Evolutionary conservation across 73 alveolate genomes (phyloP), one percentile per base, ranked within the genome.

Genomic region (Paramecium tetraurelia): DNA sequence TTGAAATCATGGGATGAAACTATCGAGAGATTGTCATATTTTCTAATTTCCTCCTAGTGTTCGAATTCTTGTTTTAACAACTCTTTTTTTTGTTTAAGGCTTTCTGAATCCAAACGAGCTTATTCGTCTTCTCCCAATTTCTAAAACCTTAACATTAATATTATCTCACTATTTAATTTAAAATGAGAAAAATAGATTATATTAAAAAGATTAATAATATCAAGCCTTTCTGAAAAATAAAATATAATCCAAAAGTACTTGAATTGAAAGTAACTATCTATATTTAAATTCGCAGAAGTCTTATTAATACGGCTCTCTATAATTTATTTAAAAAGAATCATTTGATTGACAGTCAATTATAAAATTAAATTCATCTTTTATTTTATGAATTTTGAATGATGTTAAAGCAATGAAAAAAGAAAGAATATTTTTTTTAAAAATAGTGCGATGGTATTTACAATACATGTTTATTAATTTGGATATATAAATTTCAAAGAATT

Each of bases 31-130:
- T 41, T 44, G 57, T 80, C 90, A 24, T 80, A 80, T 46, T 80
- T 80, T 80, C 57, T 80, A 10, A 80, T 80, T 35, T 80, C 90
- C 46, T 80, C 90, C 29, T 41, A 80, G 33, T 80, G 90, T 80
- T 80, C 90, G 16, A 80, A 80, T 46, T 80, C 90, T 48, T 80
- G 22, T 80, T 46, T 40, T 21, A 80, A 24, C 36, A 80, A 24
- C 33, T 80, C 90, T 43, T 80, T 80, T 20, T 80, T 80, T 24
- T 80, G 31, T 35, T 80, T 80, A 20, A 80, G 72, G 57, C 90
- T 80, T 35, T 48, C 59, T 72, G 35, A 11, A 72, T 72, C 86
- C 18, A 72, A 36, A 21, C 86, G 57, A 35, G 86, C 57, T 41
- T 80, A 80, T 48, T 80, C 90, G 43, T 80, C 90, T 22, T 80